Base-by-base conservation (phyloP, 192 early-diverging fungal species). In the Gigaspora rosea region DNA sequence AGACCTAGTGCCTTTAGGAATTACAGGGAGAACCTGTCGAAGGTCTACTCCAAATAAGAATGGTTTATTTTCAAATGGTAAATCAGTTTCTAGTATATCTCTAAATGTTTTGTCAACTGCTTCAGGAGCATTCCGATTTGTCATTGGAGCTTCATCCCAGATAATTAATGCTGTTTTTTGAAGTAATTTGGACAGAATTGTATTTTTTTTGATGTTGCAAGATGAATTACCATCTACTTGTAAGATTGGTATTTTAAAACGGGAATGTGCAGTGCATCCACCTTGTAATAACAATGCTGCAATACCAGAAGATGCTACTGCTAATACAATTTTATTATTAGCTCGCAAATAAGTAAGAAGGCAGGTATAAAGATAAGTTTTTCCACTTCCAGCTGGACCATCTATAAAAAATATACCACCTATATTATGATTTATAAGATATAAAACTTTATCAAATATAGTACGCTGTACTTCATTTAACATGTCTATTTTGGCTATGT, bases 1-100 rank as follows among this genome's bases (percentile, higher is more conserved):
- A 46, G 32, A 41, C 41, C 73, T n/a, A 8, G 41, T 64, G 48
- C 41, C 73, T 68, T 51, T 48, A 49, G 50, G 57, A 18, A 79
- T 70, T 52, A 80, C 36, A 3, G 76, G 77, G 0, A 80, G 47
- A 20, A 58, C 61, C 66, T 80, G 82, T 36, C 72, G 6, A 75
- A 79, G 75, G 18, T 79, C 52, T 54, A 2, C 52, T 16, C 11
- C 52, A 54, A 54, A 18, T 36, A 82, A 48, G 20, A 82, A 36
- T 8, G 75, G 18, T 22, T 75, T 76, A 0, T 72, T 51, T n/a
- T 73, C 73, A 18, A 54, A 54, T 4, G 9, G 52, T 9, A 54
- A 9, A 54, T 54, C 11, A 54, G 3, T 54, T 12, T 54, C 18
- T 54, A 18, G 2, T 11, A 54, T 16, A 18, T 54, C 11, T 12